A percentile compares a stretch with the other conserved stretches of the same genome.
Evolutionary conservation across 2,329 filamentous ascomycete genomes (phyloP).

Genomic region (Aspergillus ochraceus): DNA sequence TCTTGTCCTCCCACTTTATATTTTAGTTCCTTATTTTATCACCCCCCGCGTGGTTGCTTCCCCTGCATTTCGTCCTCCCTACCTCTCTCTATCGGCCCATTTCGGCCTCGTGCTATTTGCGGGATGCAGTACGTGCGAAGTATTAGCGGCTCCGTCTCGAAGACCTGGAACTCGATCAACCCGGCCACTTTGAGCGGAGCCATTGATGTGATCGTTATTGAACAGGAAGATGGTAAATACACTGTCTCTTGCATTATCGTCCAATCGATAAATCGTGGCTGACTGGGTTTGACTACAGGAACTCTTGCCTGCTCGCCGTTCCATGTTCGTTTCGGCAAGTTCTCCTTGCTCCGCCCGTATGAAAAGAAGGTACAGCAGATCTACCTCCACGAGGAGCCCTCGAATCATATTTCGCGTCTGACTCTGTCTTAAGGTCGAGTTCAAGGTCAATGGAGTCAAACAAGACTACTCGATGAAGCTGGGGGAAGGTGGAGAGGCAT

Average conservation of each 20-base stretch:
- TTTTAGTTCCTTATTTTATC: slow-evolving; percentile 1
- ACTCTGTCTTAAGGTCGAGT: slow-evolving; percentile 65
- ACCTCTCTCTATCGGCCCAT: slow-evolving; percentile 5
- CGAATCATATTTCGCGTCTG: not conserved
- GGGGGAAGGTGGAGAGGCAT: slow-evolving; percentile 94
- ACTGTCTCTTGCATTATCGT: not conserved
- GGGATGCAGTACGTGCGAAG: slow-evolving; percentile 97
- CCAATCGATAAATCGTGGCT: not conserved
- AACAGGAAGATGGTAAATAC: slow-evolving; percentile 80
- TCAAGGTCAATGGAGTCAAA: slow-evolving; percentile 87
- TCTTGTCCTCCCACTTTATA: slow-evolving; percentile 10
- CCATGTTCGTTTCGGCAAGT: slow-evolving; percentile 98
- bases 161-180: slow-evolving; percentile 99
- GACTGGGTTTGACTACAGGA: slow-evolving; percentile 36
- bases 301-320: slow-evolving; percentile 90
- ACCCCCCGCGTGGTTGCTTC: not conserved
- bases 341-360: slow-evolving; percentile 87
- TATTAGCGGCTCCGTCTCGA: slow-evolving; percentile 91
- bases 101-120: slow-evolving; percentile 14
- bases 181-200: slow-evolving; percentile 94
- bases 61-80: slow-evolving; percentile 1
- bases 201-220: slow-evolving; percentile 98
- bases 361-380: slow-evolving; percentile 73
- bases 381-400: not conserved
- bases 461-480: slow-evolving; percentile 98